phyloP scores from a whole-genome alignment of 2,329 filamentous ascomycete species.

The Penicillium sp. region DNA sequence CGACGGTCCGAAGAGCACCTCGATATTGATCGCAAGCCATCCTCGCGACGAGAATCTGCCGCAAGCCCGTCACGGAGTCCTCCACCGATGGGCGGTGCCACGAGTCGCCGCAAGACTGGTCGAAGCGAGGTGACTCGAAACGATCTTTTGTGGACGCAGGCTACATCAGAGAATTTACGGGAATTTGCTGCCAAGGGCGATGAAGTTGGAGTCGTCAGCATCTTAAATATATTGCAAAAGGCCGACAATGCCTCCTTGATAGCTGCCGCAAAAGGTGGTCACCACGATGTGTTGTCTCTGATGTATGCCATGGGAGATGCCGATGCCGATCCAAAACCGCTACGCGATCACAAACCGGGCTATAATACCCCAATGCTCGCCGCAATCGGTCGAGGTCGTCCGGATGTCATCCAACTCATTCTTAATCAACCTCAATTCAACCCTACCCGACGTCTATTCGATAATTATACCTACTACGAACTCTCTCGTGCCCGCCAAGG shows the following conservation, averaged over 20 bases:
- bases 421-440: slow-evolving; percentile 74
- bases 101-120: slow-evolving; percentile 41
- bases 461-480: slow-evolving; percentile 78
- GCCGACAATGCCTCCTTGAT: slow-evolving; percentile 82
- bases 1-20: slow-evolving; percentile 42
- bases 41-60: slow-evolving; percentile 41
- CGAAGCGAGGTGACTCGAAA: slow-evolving; percentile 48
- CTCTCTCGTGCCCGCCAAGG: slow-evolving; percentile 76
- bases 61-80: slow-evolving; percentile 43
- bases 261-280: slow-evolving; percentile 83
- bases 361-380: slow-evolving; percentile 89
- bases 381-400: slow-evolving; percentile 81
- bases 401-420: slow-evolving; percentile 75
- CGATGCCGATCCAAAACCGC: slow-evolving; percentile 63
- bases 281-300: slow-evolving; percentile 79
- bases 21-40: slow-evolving; percentile 31
- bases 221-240: slow-evolving; percentile 48
- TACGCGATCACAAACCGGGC: slow-evolving; percentile 56
- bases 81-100: slow-evolving; percentile 29
- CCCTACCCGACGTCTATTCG: slow-evolving; percentile 65
- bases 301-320: slow-evolving; percentile 62
- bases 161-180: slow-evolving; percentile 46
- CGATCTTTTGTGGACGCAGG: slow-evolving; percentile 47
- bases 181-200: slow-evolving; percentile 48
- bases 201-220: slow-evolving; percentile 45